A percentile compares a stretch with the other conserved stretches of the same genome.
Evolutionary conservation across 2,329 filamentous ascomycete genomes (phyloP).

Genomic region (Myriosclerotinia duriaeana): DNA sequence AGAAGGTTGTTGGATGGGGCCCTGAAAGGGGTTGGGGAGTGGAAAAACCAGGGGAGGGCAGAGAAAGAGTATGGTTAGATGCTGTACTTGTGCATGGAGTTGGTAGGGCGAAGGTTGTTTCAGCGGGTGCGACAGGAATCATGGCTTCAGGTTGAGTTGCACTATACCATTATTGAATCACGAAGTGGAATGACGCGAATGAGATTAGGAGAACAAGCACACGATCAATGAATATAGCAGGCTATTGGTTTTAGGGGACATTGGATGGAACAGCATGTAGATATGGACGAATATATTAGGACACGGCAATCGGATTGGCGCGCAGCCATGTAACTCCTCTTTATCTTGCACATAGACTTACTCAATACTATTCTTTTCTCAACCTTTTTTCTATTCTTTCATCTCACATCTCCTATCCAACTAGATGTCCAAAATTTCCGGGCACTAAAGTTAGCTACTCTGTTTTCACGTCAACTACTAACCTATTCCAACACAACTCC

Average conservation of each 20-base stretch:
- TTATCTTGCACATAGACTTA: slow-evolving; percentile 3
- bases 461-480: slow-evolving; percentile 15
- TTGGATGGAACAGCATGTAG: background rate
- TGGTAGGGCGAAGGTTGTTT: slow-evolving; percentile 12
- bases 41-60: slow-evolving; percentile 42
- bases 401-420: background rate
- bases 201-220: background rate
- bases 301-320: background rate
- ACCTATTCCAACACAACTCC: background rate
- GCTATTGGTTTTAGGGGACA: background rate
- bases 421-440: background rate
- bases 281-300: background rate
- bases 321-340: slow-evolving; percentile 12
- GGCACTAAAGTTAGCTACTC: background rate
- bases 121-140: slow-evolving; percentile 1
- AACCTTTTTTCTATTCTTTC: background rate
- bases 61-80: slow-evolving; percentile 33
- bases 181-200: background rate
- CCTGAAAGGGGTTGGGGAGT: slow-evolving; percentile 63
- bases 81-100: slow-evolving; percentile 31
- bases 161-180: background rate
- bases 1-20: slow-evolving; percentile 64
- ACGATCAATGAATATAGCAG: background rate
- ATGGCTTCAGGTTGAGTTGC: background rate
- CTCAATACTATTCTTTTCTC: slow-evolving; percentile 6